These are phyloP conservation scores for Sequoiadendron giganteum DNA, from an alignment of 75 land plant genomes.

Conservation along the genomic window DNA sequence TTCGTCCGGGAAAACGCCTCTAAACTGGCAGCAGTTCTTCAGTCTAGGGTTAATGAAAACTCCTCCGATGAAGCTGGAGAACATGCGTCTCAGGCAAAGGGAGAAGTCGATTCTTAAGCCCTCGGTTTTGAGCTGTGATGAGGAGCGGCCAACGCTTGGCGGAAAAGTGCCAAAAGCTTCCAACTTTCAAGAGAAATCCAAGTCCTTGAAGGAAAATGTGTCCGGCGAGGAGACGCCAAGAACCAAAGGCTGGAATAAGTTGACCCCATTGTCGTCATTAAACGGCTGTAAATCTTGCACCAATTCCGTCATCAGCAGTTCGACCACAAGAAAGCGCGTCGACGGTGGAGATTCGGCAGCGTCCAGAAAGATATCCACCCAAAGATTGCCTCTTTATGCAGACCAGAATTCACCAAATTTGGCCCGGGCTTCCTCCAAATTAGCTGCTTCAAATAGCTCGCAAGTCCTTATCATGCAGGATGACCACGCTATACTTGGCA, in stretches of 20 bases:
- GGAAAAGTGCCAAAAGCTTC: not conserved
- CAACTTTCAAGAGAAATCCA: not conserved
- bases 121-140: not conserved
- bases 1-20: not conserved
- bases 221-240: not conserved
- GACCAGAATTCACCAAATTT: not conserved
- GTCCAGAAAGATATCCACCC: not conserved
- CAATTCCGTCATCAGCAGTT: not conserved
- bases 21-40: conserved; percentile 10
- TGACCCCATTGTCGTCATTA: not conserved
- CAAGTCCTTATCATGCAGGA: not conserved
- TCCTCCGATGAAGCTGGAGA: conserved; percentile 10
- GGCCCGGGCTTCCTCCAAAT: not conserved
- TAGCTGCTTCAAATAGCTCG: not conserved
- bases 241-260: not conserved
- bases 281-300: conserved; percentile 7
- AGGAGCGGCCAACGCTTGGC: not conserved
- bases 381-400: not conserved
- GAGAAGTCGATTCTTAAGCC: not conserved
- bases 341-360: not conserved
- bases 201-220: conserved; percentile 6
- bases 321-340: not conserved
- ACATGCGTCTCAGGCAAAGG: conserved; percentile 10
- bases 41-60: conserved; percentile 3
- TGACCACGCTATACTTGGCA: not conserved